Evolutionary conservation across 768 basidiomycete species (phyloP), one percentile per base, ranked within the genome.

Genomic region (Mycena leptocephala): DNA sequence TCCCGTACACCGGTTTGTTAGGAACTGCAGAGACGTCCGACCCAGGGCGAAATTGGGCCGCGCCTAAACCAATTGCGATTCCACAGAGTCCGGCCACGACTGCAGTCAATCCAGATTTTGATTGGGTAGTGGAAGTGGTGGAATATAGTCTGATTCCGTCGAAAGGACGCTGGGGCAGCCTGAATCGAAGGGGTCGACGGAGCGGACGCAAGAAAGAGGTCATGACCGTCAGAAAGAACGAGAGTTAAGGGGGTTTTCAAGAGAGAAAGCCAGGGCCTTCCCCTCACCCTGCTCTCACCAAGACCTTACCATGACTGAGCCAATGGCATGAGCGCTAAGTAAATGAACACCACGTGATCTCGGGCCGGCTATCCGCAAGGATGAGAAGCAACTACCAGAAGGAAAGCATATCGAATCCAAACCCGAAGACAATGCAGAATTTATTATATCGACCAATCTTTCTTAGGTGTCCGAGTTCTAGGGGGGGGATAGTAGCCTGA

Each of bases 41-140:
- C 20, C 4, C 33, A n/a, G 33, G 62, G 33, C 48, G n/a, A 33
- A 70, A 64, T 18, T 66, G 63, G 41, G 75, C 53, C 1, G 55
- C 63, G 39, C 62, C 63, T 3, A 65, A 71, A 37, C 63, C 75
- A 28, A 71, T 6, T 11, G 69, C 75, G 69, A 76, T 61, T 51
- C 75, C 75, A 48, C 63, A 64, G 43, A 76, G 32, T 3, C 75
- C 75, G 0, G 64, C 53, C 9, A 37, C 62, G 5, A 66, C 16
- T 9, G 63, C 43, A 24, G 58, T 13, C 28, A 37, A 24, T 30
- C 69, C 56, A 37, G 41, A 22, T 6, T 56, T 59, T 4, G 55
- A 14, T 5, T 30, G 64, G 9, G 56, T 9, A 5, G 37, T 62
- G 5, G 51, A 11, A 16, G 43, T 26, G 53, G 55, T 51, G n/a